Evolutionary conservation across 208 protist species (phyloP).

Genomic region (Leishmania mexicana): DNA sequence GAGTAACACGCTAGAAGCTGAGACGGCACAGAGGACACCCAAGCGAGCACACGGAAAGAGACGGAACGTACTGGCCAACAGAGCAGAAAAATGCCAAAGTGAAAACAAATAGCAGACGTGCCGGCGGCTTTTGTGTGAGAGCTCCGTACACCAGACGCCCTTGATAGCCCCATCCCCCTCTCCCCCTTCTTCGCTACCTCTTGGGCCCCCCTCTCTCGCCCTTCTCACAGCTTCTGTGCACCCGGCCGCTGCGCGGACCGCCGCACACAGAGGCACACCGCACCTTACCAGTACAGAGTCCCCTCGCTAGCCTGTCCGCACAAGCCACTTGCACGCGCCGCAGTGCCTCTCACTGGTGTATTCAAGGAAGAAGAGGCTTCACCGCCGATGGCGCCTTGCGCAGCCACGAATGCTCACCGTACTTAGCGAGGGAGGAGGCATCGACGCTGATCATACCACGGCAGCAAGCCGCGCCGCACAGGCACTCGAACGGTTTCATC

Average conservation of each 20-base stretch:
- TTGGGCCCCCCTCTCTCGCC: background rate
- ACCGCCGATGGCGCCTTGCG: constrained; percentile 38
- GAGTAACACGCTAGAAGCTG: no score
- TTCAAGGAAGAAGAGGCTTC: constrained; percentile 23
- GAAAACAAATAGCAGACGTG: background rate
- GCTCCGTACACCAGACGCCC: background rate
- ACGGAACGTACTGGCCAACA: background rate
- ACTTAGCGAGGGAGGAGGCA: constrained; percentile 51
- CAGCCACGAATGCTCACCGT: constrained; percentile 73
- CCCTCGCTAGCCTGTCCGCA: background rate
- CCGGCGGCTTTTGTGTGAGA: background rate
- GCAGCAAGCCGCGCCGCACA: constrained; percentile 65
- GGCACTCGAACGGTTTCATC: constrained; percentile 87
- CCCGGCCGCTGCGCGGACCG: background rate
- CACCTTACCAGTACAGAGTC: background rate
- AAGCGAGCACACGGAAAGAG: background rate
- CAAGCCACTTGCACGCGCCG: background rate
- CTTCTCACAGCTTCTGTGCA: background rate
- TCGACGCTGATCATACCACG: constrained; percentile 65
- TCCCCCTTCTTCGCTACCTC: background rate
- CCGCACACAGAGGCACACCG: background rate
- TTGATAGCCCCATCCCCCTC: background rate
- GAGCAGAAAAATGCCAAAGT: background rate
- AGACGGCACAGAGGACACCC: background rate
- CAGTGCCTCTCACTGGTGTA: background rate